phyloP scores from a whole-genome alignment of 1,284 basidiomycete species.

The Ustilago loliicola region DNA sequence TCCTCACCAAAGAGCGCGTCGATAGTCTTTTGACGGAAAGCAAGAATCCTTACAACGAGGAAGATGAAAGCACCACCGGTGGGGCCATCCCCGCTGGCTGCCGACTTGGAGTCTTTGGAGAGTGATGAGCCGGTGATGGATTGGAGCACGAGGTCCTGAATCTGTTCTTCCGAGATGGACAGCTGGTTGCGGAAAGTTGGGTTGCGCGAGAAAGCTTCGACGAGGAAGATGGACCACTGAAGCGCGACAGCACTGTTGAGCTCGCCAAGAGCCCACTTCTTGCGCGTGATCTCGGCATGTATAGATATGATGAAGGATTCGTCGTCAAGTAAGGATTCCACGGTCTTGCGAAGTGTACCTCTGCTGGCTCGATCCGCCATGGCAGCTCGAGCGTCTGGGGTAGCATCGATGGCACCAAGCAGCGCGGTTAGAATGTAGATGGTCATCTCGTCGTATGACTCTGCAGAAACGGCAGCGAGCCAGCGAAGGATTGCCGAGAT shows the following conservation, averaged over 20 bases:
- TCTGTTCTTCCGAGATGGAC: conserved; percentile 54
- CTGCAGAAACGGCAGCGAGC: conserved; percentile 55
- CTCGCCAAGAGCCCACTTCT: conserved; percentile 79
- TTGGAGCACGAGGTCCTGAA: conserved; percentile 55
- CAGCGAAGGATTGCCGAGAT: conserved; percentile 53
- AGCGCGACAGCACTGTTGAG: conserved; percentile 82
- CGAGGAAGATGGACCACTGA: conserved; percentile 82
- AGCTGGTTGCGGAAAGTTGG: conserved; percentile 59
- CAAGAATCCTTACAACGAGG: conserved; percentile 73
- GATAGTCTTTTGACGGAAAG: conserved; percentile 68
- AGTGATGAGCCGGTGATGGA: conserved; percentile 53
- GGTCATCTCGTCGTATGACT: conserved; percentile 72
- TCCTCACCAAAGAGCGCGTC: conserved; percentile 75
- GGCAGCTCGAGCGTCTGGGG: conserved; percentile 72
- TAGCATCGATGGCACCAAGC: conserved; percentile 78
- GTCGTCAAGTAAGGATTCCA: conserved; percentile 60
- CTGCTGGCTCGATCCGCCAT: conserved; percentile 53
- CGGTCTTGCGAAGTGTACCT: conserved; percentile 38
- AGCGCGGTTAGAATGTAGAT: conserved; percentile 80
- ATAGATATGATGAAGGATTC: conserved; percentile 65
- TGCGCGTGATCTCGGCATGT: conserved; percentile 60
- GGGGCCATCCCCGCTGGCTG: conserved; percentile 82
- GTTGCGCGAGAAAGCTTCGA: conserved; percentile 58
- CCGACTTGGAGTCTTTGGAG: conserved; percentile 74
- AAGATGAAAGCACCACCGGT: conserved; percentile 86